Percentiles rank a stretch among this genome's conserved stretches.
Conservation (phyloP, 768 basidiomycete species). For the Termitomyces heimii region DNA sequence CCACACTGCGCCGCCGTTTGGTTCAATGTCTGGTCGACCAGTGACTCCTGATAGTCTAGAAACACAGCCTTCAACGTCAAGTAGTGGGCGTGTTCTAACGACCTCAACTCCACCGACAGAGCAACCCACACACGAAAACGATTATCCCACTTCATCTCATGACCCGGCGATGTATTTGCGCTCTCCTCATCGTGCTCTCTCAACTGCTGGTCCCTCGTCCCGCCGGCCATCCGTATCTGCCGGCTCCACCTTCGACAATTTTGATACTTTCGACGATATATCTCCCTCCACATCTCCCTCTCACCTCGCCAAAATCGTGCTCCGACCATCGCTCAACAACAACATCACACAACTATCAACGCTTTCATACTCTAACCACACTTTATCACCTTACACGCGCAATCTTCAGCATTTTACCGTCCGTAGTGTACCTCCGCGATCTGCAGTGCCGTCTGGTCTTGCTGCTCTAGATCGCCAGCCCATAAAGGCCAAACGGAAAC, state of each 20-base stretch:
- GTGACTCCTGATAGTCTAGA: conserved; percentile 46
- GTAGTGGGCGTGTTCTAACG: conserved; percentile 36
- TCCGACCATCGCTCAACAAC: conserved; percentile 60
- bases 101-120: conserved; percentile 42
- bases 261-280: conserved; percentile 17
- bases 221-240: conserved; percentile 34
- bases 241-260: conserved; percentile 16
- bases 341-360: conserved; percentile 83
- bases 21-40: conserved; percentile 26
- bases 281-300: conserved; percentile 17
- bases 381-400: conserved; percentile 89
- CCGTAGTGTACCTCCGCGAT: conserved; percentile 73
- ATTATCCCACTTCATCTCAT: conserved; percentile 6
- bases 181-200: conserved; percentile 4
- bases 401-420: conserved; percentile 90
- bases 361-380: conserved; percentile 86
- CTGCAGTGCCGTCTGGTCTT: conserved; percentile 16
- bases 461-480: conserved; percentile 39
- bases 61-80: conserved; percentile 45
- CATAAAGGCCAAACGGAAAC: conserved; percentile 71
- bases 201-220: conserved; percentile 14
- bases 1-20: conserved; percentile 12
- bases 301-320: conserved; percentile 49
- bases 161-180: conserved; percentile 19
- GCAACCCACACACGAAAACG: conserved; percentile 17